Conservation (phyloP, 805 yeast species). For the Clavispora santaluciae region DNA sequence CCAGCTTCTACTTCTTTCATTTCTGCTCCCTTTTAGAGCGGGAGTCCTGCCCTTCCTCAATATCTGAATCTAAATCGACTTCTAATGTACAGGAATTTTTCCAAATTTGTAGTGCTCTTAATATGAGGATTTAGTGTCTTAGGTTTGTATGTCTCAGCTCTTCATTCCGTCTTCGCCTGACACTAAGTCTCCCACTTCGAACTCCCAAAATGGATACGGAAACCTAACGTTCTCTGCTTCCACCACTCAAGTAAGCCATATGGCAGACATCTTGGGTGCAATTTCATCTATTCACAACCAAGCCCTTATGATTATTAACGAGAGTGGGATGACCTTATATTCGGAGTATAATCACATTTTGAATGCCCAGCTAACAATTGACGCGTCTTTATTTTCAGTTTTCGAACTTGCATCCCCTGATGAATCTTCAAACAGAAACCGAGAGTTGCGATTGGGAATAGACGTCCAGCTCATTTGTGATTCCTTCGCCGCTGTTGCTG, state of each 20-base stretch:
- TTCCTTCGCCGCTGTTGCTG: constrained; percentile 29
- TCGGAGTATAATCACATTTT: constrained; percentile 34
- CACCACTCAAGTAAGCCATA: constrained; percentile 33
- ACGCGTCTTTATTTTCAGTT: constrained; percentile 31
- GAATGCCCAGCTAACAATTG: constrained; percentile 32
- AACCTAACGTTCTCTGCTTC: constrained; percentile 27
- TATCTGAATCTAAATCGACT: neutral
- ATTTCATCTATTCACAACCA: constrained; percentile 28
- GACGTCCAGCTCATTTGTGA: constrained; percentile 33
- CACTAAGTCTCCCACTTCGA: neutral
- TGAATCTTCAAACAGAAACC: constrained; percentile 2
- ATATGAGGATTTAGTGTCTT: too few species aligned
- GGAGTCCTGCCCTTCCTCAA: neutral
- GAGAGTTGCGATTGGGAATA: constrained; percentile 25
- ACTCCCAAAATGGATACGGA: neutral
- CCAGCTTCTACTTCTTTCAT: neutral
- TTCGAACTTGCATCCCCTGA: constrained; percentile 19
- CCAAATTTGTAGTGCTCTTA: neutral
- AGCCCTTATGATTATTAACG: constrained; percentile 31
- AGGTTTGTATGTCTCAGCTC: constrained; percentile 7
- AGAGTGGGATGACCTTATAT: constrained; percentile 29
- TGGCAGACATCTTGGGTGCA: constrained; percentile 33
- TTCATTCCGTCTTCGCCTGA: constrained; percentile 14
- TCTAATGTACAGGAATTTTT: neutral
- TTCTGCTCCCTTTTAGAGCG: neutral